These are phyloP conservation scores for Coemansia aciculifera DNA, from an alignment of 192 early-diverging fungal genomes.

Conservation along the genomic window DNA sequence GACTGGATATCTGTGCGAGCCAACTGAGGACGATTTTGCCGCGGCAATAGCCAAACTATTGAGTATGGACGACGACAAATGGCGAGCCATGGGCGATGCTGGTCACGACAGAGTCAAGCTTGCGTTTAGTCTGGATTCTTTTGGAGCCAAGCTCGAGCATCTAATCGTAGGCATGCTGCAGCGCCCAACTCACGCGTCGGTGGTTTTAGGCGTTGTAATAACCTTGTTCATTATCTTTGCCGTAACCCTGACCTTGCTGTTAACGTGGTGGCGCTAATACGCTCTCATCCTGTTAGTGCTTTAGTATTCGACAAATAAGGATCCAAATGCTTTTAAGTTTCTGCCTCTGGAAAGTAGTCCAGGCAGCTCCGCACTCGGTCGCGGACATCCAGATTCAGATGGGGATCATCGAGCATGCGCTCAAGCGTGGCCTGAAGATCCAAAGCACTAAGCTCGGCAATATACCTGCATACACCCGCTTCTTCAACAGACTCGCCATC, in stretches of 20 bases:
- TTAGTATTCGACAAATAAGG: too few species aligned
- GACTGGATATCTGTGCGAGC: slow-evolving; percentile 77
- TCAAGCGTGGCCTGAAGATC: slow-evolving; percentile 24
- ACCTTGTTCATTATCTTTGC: slow-evolving; percentile 38
- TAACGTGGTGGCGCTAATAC: slow-evolving; percentile 9
- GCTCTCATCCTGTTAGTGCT: background rate
- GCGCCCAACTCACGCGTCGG: slow-evolving; percentile 23
- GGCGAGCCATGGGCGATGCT: slow-evolving; percentile 61
- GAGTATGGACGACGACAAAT: slow-evolving; percentile 19
- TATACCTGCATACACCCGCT: slow-evolving; percentile 7
- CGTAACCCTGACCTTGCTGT: slow-evolving; percentile 7
- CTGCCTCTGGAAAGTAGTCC: slow-evolving; percentile 25
- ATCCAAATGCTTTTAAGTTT: background rate
- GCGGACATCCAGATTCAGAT: slow-evolving; percentile 32
- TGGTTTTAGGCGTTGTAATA: slow-evolving; percentile 38
- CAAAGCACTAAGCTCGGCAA: slow-evolving; percentile 17
- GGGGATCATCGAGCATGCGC: slow-evolving; percentile 19
- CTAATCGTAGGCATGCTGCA: slow-evolving; percentile 56
- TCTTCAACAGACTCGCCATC: slow-evolving; percentile 10
- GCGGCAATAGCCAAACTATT: slow-evolving; percentile 61
- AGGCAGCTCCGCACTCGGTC: slow-evolving; percentile 52
- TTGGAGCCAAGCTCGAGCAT: slow-evolving; percentile 68
- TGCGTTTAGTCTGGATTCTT: slow-evolving; percentile 66
- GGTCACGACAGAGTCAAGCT: slow-evolving; percentile 64
- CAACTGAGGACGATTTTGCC: slow-evolving; percentile 64